A percentile compares a stretch with the other conserved stretches of the same genome.
phyloP scores from a whole-genome alignment of 176 grass and related monocot species.

The Oryza meyeriana region DNA sequence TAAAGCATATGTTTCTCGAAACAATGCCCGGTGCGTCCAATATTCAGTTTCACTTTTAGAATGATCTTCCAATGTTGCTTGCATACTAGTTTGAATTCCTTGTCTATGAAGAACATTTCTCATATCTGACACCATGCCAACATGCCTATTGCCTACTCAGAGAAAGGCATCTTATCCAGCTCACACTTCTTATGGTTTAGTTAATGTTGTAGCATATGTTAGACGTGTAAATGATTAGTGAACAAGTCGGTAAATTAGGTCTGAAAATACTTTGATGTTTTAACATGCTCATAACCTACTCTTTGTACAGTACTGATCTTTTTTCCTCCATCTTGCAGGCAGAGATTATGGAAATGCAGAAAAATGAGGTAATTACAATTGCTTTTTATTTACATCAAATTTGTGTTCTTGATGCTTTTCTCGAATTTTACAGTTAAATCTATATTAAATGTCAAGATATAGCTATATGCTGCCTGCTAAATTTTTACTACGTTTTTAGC shows the following conservation, averaged over 20 bases:
- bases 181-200: background rate
- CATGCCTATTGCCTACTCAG: background rate
- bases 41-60: background rate
- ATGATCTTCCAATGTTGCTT: background rate
- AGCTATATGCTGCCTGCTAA: background rate
- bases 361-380: constrained; percentile 66
- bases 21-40: background rate
- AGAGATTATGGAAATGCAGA: constrained; percentile 67
- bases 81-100: background rate
- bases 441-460: background rate
- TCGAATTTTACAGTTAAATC: background rate
- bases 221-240: background rate
- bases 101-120: background rate
- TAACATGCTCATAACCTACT: background rate
- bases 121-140: background rate
- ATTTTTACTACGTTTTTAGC: background rate
- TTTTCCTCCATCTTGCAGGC: constrained; percentile 39
- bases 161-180: background rate
- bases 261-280: background rate
- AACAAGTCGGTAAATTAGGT: background rate
- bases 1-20: background rate
- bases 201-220: background rate
- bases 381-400: background rate
- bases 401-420: background rate
- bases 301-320: constrained; percentile 1